These are phyloP conservation scores for Aureobasidium sp. DNA, from an alignment of 2,329 filamentous ascomycete species.

Conservation along the genomic window DNA sequence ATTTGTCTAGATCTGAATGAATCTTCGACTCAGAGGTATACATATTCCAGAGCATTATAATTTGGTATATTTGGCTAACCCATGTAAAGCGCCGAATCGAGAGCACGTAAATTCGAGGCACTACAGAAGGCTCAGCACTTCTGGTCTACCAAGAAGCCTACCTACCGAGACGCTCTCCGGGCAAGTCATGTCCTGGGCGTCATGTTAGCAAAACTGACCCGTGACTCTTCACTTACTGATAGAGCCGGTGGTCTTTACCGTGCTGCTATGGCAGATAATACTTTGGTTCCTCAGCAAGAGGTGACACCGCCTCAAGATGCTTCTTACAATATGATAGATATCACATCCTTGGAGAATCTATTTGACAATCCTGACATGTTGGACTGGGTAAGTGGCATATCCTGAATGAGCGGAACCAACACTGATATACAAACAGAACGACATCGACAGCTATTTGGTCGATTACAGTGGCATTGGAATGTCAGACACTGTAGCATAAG, in stretches of 20 bases:
- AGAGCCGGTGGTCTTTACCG: too few species aligned
- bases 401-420: background rate
- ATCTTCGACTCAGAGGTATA: background rate
- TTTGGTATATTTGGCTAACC: background rate
- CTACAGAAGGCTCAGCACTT: background rate
- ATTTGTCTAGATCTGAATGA: conserved; percentile 33
- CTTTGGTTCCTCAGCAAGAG: background rate
- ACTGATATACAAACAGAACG: background rate
- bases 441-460: conserved; percentile 9
- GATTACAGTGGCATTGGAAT: conserved; percentile 1
- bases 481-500: background rate
- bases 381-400: conserved; percentile 1
- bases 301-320: background rate
- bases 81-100: background rate
- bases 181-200: conserved; percentile 3
- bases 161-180: background rate
- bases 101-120: background rate
- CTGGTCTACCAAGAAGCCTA: conserved; percentile 1
- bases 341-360: background rate
- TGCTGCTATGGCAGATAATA: background rate
- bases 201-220: conserved; percentile 6
- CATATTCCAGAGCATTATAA: background rate
- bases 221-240: background rate
- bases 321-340: background rate
- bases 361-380: conserved; percentile 9